Percentiles rank a stretch among this genome's conserved stretches.
Evolutionary conservation across 768 basidiomycete genomes (phyloP).

Genomic region (Steccherinum ochraceum): DNA sequence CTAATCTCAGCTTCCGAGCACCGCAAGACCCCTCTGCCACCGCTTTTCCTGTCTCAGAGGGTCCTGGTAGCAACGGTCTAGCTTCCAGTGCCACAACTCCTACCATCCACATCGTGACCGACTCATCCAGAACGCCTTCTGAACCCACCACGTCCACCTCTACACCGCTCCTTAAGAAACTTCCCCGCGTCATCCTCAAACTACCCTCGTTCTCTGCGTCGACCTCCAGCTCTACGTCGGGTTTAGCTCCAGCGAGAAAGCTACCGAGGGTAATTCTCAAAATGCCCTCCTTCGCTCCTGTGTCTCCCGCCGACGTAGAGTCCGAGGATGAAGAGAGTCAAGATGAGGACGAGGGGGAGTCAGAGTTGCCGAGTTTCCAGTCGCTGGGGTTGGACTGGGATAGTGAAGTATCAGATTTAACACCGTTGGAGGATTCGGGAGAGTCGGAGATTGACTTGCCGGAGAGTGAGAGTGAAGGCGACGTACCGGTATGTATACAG

Average conservation of each 20-base stretch:
- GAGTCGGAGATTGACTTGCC: conserved; percentile 11
- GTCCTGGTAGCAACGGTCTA: not conserved
- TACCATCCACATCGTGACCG: not conserved
- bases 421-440: conserved; percentile 17
- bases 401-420: conserved; percentile 20
- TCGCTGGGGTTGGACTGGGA: conserved; percentile 7
- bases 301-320: not conserved
- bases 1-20: not conserved
- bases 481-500: not conserved
- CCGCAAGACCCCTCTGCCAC: not conserved
- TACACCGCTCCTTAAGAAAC: not conserved
- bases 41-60: not conserved
- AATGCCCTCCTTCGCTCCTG: not conserved
- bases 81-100: too few relatives aligned
- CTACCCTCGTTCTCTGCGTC: not conserved
- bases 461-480: conserved; percentile 10
- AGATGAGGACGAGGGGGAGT: not conserved
- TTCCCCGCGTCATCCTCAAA: not conserved
- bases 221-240: too few relatives aligned
- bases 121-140: not conserved
- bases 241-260: not conserved
- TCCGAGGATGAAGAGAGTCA: not conserved
- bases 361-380: not conserved
- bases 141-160: not conserved
- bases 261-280: not conserved